Evolutionary conservation across 345 rosid genomes (phyloP).

Genomic region (Schrenkiella parvula): DNA sequence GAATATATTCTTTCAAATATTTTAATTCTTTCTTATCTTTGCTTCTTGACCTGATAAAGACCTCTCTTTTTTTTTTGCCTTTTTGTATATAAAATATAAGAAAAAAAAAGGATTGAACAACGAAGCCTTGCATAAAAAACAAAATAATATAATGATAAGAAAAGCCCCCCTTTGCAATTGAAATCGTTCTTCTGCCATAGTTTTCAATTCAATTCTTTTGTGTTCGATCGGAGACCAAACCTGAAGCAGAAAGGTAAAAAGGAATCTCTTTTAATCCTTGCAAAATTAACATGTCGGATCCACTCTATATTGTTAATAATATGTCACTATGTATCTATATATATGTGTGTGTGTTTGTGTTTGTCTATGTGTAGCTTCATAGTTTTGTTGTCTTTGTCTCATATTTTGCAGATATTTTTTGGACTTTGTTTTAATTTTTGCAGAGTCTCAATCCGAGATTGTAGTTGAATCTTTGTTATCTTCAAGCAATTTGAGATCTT

Average conservation of each 20-base stretch:
- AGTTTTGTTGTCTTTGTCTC: background rate
- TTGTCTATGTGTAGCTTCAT: background rate
- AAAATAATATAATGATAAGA: background rate
- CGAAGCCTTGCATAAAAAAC: conserved; percentile 13
- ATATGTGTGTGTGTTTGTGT: background rate
- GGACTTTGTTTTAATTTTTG: conserved; percentile 20
- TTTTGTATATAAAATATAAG: background rate
- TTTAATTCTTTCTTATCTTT: conserved; percentile 28
- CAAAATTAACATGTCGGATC: conserved; percentile 28
- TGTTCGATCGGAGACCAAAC: background rate
- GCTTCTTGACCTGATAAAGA: conserved; percentile 24
- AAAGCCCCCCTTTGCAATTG: conserved; percentile 2
- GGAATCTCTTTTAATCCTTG: conserved; percentile 17
- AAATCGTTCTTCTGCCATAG: background rate
- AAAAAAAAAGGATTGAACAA: background rate
- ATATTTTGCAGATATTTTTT: background rate
- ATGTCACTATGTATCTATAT: background rate
- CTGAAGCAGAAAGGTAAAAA: conserved; percentile 29
- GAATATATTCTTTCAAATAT: conserved; percentile 21
- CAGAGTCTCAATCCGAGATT: conserved; percentile 47
- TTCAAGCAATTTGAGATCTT: conserved; percentile 32
- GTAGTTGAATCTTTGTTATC: conserved; percentile 43
- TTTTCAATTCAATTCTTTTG: background rate
- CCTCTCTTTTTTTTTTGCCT: conserved; percentile 21
- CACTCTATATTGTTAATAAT: conserved; percentile 25